Conservation (phyloP, 768 basidiomycete genomes). For the Saitozyma podzolica region DNA sequence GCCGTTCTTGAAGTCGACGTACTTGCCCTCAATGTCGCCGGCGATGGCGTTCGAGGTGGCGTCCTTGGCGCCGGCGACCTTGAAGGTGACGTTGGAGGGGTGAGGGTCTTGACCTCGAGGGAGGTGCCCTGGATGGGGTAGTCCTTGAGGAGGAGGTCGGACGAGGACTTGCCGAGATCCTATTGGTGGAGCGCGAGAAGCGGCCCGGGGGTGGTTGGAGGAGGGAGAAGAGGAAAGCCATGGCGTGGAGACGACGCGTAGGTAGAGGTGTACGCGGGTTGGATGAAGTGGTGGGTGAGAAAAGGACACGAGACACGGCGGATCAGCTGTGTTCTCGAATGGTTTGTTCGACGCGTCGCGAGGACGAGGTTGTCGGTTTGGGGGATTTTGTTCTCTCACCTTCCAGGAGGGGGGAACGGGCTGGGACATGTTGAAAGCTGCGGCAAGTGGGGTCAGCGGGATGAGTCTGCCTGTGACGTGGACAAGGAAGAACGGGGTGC, state of each 20-base stretch:
- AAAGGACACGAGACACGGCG: slow-evolving; percentile 1
- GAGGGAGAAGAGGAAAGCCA: not conserved
- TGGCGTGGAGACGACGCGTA: not conserved
- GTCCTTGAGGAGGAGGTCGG: slow-evolving; percentile 90
- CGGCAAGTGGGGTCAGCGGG: not conserved
- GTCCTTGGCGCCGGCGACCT: slow-evolving; percentile 81
- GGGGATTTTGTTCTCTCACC: slow-evolving; percentile 54
- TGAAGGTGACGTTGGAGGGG: slow-evolving; percentile 82
- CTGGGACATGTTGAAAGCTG: slow-evolving; percentile 63
- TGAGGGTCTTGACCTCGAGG: slow-evolving; percentile 56
- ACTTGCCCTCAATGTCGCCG: slow-evolving; percentile 96
- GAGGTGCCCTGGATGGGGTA: slow-evolving; percentile 68
- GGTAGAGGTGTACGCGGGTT: not conserved
- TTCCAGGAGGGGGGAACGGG: slow-evolving; percentile 98
- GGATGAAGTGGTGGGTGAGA: slow-evolving; percentile 7
- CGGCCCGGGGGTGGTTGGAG: too few relatives aligned
- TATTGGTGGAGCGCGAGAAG: slow-evolving; percentile 7
- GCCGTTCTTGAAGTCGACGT: slow-evolving; percentile 85
- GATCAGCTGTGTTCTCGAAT: not conserved
- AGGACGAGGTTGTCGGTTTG: slow-evolving; percentile 21
- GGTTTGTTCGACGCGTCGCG: not conserved
- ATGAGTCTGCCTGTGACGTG: not conserved
- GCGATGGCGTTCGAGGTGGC: slow-evolving; percentile 69
- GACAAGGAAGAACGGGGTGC: not conserved
- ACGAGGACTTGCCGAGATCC: slow-evolving; percentile 83